Base-by-base conservation (phyloP, 306 rosid genomes). In the Castanopsis chinensis region DNA sequence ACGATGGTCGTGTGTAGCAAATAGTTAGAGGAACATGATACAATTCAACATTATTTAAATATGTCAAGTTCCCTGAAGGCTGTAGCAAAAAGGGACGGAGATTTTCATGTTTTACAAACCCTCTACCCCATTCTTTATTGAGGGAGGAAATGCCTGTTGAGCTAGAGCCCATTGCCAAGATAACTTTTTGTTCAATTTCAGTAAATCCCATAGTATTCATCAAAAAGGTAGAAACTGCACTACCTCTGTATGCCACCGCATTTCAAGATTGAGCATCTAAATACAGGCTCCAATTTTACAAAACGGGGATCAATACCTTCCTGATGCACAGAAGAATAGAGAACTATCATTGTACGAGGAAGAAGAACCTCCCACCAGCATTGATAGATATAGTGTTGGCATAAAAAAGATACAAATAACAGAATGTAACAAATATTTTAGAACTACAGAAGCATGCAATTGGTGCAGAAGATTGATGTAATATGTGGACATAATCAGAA, bases 341-440 rank as follows among this genome's bases (percentile, higher is more conserved):
- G 82, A 54, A 58, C 84, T 81, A 81, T 87, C 86, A 90, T 28
- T 35, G 84, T 85, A 76, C 72, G 82, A 88, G 97, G 98, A 84
- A 84, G 87, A 80, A 96, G 97, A 84, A 95, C 90, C 83, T 95
- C 98, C 99, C 99, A 95, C 52, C 99, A 92, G 89, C 82, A 86
- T 84, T 84, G 53, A 71, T 64, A 77, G 73, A 60, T 53, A 75
- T 56, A 64, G 73, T 78, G 68, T 80, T 41, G 73, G 86, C 78
- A 80, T 28, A 75, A 53, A 37, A 20, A 49, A 74, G 58, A 60
- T 20, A 35, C 64, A 55, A 17, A 6, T n/a, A 5, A 28, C 17
- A 18, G 15, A 23, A 10, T 69, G 76, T 4, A 60, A 73, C 52
- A 52, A 11, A 77, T 15, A 52, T 27, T 6, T 28, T 18, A n/a